Evolutionary conservation across 2,329 filamentous ascomycete species (phyloP).

Genomic region (Trichoderma lentiforme): DNA sequence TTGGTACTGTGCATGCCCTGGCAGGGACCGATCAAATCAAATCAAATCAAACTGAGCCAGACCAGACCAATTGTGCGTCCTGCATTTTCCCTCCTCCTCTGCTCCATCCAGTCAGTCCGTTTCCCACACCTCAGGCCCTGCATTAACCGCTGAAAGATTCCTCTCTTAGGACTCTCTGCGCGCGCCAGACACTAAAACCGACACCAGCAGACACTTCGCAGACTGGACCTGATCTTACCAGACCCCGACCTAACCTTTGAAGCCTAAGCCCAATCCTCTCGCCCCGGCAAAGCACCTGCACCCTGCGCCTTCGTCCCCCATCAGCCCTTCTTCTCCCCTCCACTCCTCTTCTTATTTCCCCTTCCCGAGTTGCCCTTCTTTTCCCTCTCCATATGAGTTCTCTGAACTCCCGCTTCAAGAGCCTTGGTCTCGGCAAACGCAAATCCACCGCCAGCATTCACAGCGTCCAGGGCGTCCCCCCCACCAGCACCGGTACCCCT

Average conservation of each 20-base stretch:
- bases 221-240: constrained; percentile 4
- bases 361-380: constrained; percentile 21
- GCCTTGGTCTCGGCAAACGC: constrained; percentile 78
- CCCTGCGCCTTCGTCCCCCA: constrained; percentile 15
- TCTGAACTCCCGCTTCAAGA: constrained; percentile 76
- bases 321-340: constrained; percentile 20
- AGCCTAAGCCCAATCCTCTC: constrained; percentile 16
- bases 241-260: neutral
- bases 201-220: neutral
- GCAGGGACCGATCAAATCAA: neutral
- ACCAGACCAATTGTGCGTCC: neutral
- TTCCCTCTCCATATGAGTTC: constrained; percentile 61
- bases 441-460: constrained; percentile 64
- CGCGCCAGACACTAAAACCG: neutral
- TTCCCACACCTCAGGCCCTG: neutral
- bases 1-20: neutral
- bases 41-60: neutral
- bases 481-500: constrained; percentile 34
- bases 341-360: constrained; percentile 24
- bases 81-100: neutral
- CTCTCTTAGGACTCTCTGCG: neutral
- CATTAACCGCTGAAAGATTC: neutral
- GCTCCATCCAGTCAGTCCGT: neutral
- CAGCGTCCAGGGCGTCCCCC: constrained; percentile 38
- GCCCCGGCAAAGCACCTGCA: constrained; percentile 12